phyloP scores from a whole-genome alignment of 352 stramenopile species.

The Pythium brassicae region DNA sequence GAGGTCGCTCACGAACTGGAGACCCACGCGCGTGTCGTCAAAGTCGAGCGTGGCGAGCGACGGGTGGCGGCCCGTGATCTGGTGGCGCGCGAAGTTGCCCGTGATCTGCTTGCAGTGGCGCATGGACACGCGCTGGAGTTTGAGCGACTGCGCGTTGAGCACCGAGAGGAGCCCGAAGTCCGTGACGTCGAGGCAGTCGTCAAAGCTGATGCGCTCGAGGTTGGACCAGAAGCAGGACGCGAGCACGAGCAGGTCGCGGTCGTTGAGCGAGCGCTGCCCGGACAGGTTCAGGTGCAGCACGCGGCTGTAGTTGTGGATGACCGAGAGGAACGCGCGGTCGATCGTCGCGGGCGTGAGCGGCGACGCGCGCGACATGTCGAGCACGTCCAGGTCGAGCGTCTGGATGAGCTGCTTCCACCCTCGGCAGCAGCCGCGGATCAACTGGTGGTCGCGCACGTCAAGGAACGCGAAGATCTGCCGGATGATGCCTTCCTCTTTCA shows the following conservation, averaged over 20 bases:
- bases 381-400: slow-evolving; percentile 54
- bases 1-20: slow-evolving; percentile 39
- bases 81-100: slow-evolving; percentile 35
- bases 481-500: slow-evolving; percentile 61
- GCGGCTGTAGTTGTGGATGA: slow-evolving; percentile 63
- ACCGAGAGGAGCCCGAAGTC: slow-evolving; percentile 77
- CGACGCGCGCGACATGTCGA: slow-evolving; percentile 61
- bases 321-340: slow-evolving; percentile 49
- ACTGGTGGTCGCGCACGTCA: slow-evolving; percentile 72
- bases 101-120: slow-evolving; percentile 77
- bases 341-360: slow-evolving; percentile 45
- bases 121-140: slow-evolving; percentile 56
- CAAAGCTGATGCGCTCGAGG: slow-evolving; percentile 54
- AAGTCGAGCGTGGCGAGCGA: slow-evolving; percentile 52
- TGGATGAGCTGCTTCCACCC: slow-evolving; percentile 65
- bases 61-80: slow-evolving; percentile 56
- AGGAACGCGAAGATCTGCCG: slow-evolving; percentile 61
- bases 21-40: slow-evolving; percentile 55
- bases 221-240: slow-evolving; percentile 77
- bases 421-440: slow-evolving; percentile 44
- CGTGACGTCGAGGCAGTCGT: slow-evolving; percentile 76
- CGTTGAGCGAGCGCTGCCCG: slow-evolving; percentile 56
- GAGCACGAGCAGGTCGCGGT: slow-evolving; percentile 75
- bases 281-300: slow-evolving; percentile 64
- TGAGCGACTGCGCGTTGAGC: slow-evolving; percentile 78